phyloP scores from a whole-genome alignment of 345 rosid species.

The Citrus australasica region DNA sequence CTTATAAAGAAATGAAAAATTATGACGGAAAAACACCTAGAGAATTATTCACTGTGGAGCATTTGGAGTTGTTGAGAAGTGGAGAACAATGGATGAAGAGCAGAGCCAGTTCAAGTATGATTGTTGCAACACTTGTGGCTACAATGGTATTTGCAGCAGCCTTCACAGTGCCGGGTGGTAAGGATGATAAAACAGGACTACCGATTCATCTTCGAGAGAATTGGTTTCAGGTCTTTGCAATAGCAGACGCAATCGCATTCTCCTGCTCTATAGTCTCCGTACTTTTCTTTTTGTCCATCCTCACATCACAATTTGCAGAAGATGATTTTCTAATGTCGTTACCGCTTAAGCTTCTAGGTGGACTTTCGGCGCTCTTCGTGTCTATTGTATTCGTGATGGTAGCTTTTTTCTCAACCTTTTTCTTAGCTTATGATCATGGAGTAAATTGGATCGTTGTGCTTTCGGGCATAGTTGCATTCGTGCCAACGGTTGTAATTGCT shows the following conservation, averaged over 20 bases:
- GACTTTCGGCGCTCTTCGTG: not conserved
- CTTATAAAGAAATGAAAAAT: no score
- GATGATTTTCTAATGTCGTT: not conserved
- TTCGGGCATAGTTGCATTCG: no score
- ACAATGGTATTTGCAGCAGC: no score
- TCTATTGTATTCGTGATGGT: not conserved
- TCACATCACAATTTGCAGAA: not conserved
- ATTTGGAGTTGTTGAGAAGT: not conserved
- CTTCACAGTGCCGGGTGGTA: no score
- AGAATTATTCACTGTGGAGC: not conserved
- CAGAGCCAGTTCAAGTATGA: not conserved
- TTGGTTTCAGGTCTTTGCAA: no score
- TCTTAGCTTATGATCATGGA: not conserved
- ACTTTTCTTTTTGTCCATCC: not conserved
- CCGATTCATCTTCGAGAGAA: not conserved
- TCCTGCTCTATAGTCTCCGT: not conserved
- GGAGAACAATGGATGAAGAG: not conserved
- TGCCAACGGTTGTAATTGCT: not conserved
- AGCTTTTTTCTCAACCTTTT: not conserved
- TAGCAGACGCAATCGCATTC: no score
- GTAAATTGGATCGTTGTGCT: not conserved
- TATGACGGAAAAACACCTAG: no score
- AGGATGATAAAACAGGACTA: no score
- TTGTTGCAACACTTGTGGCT: slow-evolving; percentile 8
- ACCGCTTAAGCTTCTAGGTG: not conserved